Conservation (phyloP, 345 rosid species). For the Hibiscus tridactylites region DNA sequence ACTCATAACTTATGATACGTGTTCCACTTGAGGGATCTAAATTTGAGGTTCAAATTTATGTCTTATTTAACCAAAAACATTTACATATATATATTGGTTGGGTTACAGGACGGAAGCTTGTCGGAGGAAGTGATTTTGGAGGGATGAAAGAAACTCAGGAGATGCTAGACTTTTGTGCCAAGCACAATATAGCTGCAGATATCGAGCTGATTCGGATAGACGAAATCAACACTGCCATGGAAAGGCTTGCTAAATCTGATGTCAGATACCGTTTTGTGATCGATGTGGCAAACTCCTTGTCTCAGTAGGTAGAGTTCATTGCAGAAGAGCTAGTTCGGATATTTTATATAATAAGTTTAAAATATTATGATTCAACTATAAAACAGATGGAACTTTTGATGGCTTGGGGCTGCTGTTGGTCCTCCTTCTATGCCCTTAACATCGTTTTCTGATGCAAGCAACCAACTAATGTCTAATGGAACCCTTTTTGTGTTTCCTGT, state of each 20-base stretch:
- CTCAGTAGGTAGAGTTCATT: constrained; percentile 15
- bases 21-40: not conserved
- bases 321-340: not conserved
- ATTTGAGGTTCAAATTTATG: not conserved
- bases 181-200: constrained; percentile 65
- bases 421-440: too few species aligned
- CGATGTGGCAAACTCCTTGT: constrained; percentile 62
- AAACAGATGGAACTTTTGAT: not conserved
- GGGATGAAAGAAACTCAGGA: constrained; percentile 37
- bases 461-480: too few species aligned
- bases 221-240: constrained; percentile 68
- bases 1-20: not conserved
- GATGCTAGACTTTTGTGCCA: constrained; percentile 62
- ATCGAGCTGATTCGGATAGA: constrained; percentile 71
- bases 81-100: not conserved
- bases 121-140: constrained; percentile 76
- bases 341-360: not conserved
- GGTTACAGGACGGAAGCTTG: constrained; percentile 53
- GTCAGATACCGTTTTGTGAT: constrained; percentile 84
- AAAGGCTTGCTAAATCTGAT: constrained; percentile 86
- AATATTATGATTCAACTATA: not conserved
- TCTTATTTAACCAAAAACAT: too few species aligned
- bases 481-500: too few species aligned
- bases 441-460: too few species aligned
- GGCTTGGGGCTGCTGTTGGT: not conserved